These are phyloP conservation scores for Penicillium sp. DNA, from an alignment of 2,329 filamentous ascomycete species.

Conservation along the genomic window DNA sequence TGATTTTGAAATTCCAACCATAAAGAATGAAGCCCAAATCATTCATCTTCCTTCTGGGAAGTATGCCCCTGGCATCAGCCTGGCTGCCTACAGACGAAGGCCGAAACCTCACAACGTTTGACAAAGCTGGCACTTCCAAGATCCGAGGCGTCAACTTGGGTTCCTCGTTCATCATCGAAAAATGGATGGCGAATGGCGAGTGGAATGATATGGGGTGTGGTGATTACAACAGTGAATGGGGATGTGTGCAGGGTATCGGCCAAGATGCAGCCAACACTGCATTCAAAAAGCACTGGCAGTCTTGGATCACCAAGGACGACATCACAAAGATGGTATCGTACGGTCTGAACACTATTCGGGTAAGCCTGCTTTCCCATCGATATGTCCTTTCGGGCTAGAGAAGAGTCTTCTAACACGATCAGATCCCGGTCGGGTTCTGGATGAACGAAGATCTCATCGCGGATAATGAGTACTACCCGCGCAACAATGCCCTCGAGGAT, in stretches of 20 bases:
- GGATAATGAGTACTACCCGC: slow-evolving; percentile 47
- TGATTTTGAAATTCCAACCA: not conserved
- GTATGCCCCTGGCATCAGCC: slow-evolving; percentile 6
- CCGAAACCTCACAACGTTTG: slow-evolving; percentile 24
- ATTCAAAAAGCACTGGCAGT: slow-evolving; percentile 54
- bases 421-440: slow-evolving; percentile 60
- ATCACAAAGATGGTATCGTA: slow-evolving; percentile 46
- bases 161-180: slow-evolving; percentile 55
- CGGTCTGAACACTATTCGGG: slow-evolving; percentile 13
- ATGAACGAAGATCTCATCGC: slow-evolving; percentile 54
- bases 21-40: not conserved
- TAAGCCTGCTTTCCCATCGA: slow-evolving; percentile 21
- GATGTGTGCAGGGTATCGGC: slow-evolving; percentile 54
- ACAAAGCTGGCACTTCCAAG: slow-evolving; percentile 31
- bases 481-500: slow-evolving; percentile 40
- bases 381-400: slow-evolving; percentile 54
- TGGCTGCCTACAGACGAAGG: slow-evolving; percentile 30
- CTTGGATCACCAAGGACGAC: slow-evolving; percentile 53
- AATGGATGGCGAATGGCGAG: slow-evolving; percentile 52
- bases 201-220: slow-evolving; percentile 54
- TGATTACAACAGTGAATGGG: slow-evolving; percentile 52
- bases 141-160: slow-evolving; percentile 60
- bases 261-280: slow-evolving; percentile 49
- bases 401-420: no score
- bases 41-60: not conserved